These are phyloP conservation scores for Trichoderma atroviride DNA, from an alignment of 2,329 filamentous ascomycete genomes.

Conservation along the genomic window DNA sequence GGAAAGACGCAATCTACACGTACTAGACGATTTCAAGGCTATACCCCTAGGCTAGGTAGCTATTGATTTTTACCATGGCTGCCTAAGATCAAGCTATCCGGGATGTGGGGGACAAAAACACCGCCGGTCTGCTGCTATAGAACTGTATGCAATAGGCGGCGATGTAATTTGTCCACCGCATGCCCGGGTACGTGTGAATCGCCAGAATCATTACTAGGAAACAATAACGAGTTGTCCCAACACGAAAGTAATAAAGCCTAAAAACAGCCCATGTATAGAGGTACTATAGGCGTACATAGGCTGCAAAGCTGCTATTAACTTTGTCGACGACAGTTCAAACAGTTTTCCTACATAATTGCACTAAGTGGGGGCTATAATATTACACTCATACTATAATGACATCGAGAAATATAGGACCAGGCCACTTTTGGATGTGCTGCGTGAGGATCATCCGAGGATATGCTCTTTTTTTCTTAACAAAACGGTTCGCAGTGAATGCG, in stretches of 20 bases:
- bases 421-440: background rate
- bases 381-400: background rate
- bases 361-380: background rate
- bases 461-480: background rate
- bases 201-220: no score
- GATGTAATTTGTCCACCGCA: no score
- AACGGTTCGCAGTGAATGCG: background rate
- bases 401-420: background rate
- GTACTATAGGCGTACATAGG: background rate
- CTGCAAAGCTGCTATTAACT: background rate
- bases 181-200: no score
- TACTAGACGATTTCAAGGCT: background rate
- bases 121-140: no score
- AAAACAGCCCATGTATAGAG: background rate
- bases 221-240: no score
- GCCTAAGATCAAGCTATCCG: no score
- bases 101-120: no score
- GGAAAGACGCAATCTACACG: background rate
- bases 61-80: background rate
- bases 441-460: background rate
- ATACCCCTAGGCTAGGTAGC: background rate
- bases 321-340: no score
- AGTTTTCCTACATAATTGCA: background rate
- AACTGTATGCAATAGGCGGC: no score
- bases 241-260: background rate